Evolutionary conservation across 768 basidiomycete genomes (phyloP), one percentile per base, ranked within the genome.

Genomic region (Suillus paluster): DNA sequence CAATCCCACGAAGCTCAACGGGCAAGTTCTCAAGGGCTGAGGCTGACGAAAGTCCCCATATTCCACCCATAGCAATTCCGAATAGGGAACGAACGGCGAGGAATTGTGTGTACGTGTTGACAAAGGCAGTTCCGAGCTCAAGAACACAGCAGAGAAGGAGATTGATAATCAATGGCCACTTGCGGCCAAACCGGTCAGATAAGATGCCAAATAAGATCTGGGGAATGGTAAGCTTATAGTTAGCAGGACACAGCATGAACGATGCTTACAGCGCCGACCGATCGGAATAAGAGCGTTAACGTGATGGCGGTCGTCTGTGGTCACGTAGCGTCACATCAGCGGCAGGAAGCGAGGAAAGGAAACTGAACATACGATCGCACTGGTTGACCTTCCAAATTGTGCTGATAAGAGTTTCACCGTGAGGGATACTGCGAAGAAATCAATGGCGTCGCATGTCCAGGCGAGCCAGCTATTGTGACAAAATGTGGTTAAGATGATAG

Each of bases 21-120:
- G 95, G 95, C 11, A 97, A 82, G 71, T 92, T 95, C 73, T 97
- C 95, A 41, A 97, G 87, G 0, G 91, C 88, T 0, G 91, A 95
- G 0, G 92, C 83, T 1, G 91, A 81, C 0, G 93, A 84, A 34
- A 94, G 78, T 19, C 94, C 94, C 94, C 95, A 97, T 50, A 97
- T 84, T 0, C 92, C 92, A 38, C 93, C 92, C 92, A 95, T 94
- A 1, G 87, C 89, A 56, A 95, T 84, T 63, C 94, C 94, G 71
- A 95, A 96, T 48, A 97, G 81, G 2, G 88, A 84, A 7, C 95
- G 84, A 6, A 94, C 81, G 17, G 84, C 94, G 27, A 98, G 84
- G 79, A 99, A 99, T 64, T 89, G 81, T 0, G 63, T 36, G 77
- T 86, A 98, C 0, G 88, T 93, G 19, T 88, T 81, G 46, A 88